phyloP scores from a whole-genome alignment of 352 stramenopile genomes.

The Phytophthora tentaculata region DNA sequence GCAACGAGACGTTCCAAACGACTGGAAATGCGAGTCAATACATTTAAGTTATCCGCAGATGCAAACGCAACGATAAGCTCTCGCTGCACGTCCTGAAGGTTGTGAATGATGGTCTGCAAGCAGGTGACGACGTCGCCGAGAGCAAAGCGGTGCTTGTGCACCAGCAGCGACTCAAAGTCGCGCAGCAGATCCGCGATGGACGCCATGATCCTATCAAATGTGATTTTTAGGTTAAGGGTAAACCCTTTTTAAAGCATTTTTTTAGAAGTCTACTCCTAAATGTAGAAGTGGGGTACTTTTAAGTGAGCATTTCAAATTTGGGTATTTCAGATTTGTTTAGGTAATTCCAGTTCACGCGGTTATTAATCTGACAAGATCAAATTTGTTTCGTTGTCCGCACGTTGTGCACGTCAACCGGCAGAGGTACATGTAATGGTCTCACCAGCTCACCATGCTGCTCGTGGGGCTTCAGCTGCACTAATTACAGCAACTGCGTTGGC shows the following conservation, averaged over 20 bases:
- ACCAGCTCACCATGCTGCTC: constrained; percentile 39
- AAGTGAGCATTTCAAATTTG: too few species aligned
- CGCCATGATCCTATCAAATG: neutral
- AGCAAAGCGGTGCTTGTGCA: constrained; percentile 47
- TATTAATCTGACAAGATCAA: neutral
- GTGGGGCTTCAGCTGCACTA: constrained; percentile 38
- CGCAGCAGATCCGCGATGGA: constrained; percentile 15
- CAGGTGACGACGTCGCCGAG: constrained; percentile 35
- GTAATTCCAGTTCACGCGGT: too few species aligned
- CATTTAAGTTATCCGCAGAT: constrained; percentile 1
- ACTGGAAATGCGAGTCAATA: constrained; percentile 11
- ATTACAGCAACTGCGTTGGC: constrained; percentile 24
- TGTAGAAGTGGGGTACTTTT: too few species aligned
- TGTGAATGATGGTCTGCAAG: constrained; percentile 13
- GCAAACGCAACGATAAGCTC: neutral
- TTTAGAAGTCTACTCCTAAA: too few species aligned
- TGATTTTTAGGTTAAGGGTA: neutral
- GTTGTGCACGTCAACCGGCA: neutral
- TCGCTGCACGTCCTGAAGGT: constrained; percentile 22
- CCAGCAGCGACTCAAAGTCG: constrained; percentile 56
- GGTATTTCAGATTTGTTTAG: too few species aligned
- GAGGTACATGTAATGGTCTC: constrained; percentile 9
- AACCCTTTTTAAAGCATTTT: too few species aligned
- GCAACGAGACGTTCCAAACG: constrained; percentile 18
- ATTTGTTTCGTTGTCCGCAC: neutral